phyloP scores from a whole-genome alignment of 2,329 filamentous ascomycete species.

The Penicillium sclerotiorum region DNA sequence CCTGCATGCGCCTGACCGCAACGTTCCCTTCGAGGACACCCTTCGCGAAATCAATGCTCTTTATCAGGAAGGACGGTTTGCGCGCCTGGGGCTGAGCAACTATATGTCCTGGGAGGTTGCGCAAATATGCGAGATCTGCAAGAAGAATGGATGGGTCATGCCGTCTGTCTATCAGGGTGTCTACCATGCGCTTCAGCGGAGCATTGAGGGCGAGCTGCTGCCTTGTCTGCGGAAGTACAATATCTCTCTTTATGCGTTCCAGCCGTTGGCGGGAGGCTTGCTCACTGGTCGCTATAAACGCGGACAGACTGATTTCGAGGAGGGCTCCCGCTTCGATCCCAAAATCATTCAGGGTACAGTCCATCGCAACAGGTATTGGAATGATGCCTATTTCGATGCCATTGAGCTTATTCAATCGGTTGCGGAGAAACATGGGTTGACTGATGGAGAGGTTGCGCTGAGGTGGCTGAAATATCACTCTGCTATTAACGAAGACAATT shows the following conservation, averaged over 20 bases:
- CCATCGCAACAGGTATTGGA: constrained; percentile 45
- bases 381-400: constrained; percentile 47
- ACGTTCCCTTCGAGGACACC: constrained; percentile 49
- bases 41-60: constrained; percentile 52
- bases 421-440: constrained; percentile 45
- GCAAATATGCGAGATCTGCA: constrained; percentile 50
- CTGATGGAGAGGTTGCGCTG: constrained; percentile 47
- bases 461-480: constrained; percentile 52
- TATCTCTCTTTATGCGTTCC: constrained; percentile 46
- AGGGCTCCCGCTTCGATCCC: constrained; percentile 32
- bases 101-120: constrained; percentile 52
- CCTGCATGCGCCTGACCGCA: constrained; percentile 55
- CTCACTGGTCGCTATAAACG: constrained; percentile 46
- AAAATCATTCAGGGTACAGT: constrained; percentile 42
- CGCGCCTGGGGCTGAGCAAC: constrained; percentile 51
- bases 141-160: constrained; percentile 43
- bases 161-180: constrained; percentile 53
- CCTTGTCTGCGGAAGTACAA: constrained; percentile 47
- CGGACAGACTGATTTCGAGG: constrained; percentile 22
- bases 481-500: constrained; percentile 31
- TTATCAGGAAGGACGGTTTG: constrained; percentile 50
- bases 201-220: constrained; percentile 46
- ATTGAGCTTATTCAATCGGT: constrained; percentile 43
- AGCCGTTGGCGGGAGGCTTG: constrained; percentile 51
- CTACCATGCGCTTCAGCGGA: constrained; percentile 44